Percentiles rank a stretch among this genome's conserved stretches.
phyloP scores from a whole-genome alignment of 208 protist species.

The Wallacemonas rigidus region DNA sequence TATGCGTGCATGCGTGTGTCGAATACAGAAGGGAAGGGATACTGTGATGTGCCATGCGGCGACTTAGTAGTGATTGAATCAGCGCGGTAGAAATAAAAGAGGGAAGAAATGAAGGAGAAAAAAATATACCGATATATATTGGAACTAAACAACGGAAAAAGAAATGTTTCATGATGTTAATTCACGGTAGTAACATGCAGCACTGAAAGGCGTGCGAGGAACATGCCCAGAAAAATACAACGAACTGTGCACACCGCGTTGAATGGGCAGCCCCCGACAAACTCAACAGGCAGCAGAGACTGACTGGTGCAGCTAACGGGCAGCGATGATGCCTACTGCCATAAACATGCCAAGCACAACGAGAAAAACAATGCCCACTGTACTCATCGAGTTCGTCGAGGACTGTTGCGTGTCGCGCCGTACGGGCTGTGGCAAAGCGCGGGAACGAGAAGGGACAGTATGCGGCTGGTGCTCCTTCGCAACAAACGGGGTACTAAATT shows the following conservation, averaged over 20 bases:
- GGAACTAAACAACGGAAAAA: conserved; percentile 19
- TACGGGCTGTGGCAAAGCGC: background rate
- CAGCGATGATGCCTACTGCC: conserved; percentile 12
- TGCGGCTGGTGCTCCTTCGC: conserved; percentile 15
- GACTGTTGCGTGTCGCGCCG: background rate
- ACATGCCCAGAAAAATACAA: background rate
- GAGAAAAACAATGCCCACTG: conserved; percentile 5
- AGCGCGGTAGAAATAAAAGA: conserved; percentile 1
- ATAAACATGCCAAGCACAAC: conserved; percentile 22
- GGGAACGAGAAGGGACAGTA: background rate
- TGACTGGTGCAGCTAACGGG: background rate
- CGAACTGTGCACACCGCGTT: background rate
- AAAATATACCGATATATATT: background rate
- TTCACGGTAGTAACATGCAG: background rate
- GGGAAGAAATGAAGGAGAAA: conserved; percentile 2
- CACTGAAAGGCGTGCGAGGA: no score
- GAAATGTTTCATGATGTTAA: background rate
- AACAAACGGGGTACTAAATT: conserved; percentile 25
- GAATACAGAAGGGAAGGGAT: no score
- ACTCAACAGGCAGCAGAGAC: background rate
- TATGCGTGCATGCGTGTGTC: background rate
- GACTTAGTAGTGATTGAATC: background rate
- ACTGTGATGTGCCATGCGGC: background rate
- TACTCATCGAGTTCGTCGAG: background rate
- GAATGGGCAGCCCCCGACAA: background rate